A percentile compares a stretch with the other conserved stretches of the same genome.
These are phyloP conservation scores for Herpetospermum pedunculosum DNA, from an alignment of 306 rosid genomes.

Conservation along the genomic window DNA sequence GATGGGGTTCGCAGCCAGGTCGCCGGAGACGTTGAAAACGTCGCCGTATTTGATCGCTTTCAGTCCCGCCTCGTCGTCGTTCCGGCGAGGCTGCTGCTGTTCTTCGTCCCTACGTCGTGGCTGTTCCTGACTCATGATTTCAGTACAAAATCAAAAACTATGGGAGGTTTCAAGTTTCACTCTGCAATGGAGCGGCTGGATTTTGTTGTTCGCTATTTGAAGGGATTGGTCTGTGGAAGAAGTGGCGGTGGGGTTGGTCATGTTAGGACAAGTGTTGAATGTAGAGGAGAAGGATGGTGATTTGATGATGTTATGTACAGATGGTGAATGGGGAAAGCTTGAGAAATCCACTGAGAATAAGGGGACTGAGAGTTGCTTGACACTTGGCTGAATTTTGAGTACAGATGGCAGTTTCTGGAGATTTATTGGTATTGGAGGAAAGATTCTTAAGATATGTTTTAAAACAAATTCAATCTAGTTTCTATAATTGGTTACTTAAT, in stretches of 20 bases:
- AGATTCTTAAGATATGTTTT: neutral
- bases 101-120: conserved; percentile 16
- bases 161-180: neutral
- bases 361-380: neutral
- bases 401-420: neutral
- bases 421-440: neutral
- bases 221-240: neutral
- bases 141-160: neutral
- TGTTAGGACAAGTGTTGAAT: neutral
- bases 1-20: conserved; percentile 40
- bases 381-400: neutral
- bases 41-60: conserved; percentile 54
- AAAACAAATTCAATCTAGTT: neutral
- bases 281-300: neutral
- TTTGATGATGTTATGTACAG: neutral
- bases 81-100: conserved; percentile 30
- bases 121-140: conserved; percentile 48
- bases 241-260: neutral
- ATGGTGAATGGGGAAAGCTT: neutral
- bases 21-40: conserved; percentile 43
- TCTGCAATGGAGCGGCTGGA: neutral
- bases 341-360: neutral
- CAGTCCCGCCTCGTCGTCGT: conserved; percentile 4
- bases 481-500: neutral
- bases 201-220: neutral